These are phyloP conservation scores for Solanum hybrid DNA, from an alignment of 305 asterid species.

Conservation along the genomic window DNA sequence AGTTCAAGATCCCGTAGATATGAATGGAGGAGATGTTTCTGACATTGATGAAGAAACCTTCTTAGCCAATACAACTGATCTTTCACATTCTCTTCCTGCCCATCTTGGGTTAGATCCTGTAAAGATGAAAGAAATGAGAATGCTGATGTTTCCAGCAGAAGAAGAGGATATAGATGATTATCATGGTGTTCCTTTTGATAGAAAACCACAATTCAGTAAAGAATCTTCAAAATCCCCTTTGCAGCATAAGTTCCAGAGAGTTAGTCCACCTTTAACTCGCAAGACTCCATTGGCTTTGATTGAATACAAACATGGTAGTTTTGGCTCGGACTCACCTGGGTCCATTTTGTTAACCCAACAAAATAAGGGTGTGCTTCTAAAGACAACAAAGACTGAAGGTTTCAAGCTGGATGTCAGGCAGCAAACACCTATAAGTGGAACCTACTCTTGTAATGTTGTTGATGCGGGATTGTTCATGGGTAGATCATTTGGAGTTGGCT, in stretches of 20 bases:
- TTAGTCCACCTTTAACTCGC: conserved; percentile 43
- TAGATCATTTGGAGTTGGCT: conserved; percentile 91
- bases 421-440: conserved; percentile 52
- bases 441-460: conserved; percentile 56
- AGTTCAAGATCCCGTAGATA: conserved; percentile 36
- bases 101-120: conserved; percentile 89
- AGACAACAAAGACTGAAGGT: conserved; percentile 52
- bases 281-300: conserved; percentile 82
- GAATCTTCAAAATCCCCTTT: conserved; percentile 58
- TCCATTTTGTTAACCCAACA: conserved; percentile 69
- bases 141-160: conserved; percentile 59
- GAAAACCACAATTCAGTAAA: conserved; percentile 32
- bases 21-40: conserved; percentile 40
- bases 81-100: conserved; percentile 92
- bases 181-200: conserved; percentile 28
- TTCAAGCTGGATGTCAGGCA: conserved; percentile 55
- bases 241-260: conserved; percentile 25
- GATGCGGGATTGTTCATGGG: conserved; percentile 97
- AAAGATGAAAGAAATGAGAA: conserved; percentile 75
- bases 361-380: conserved; percentile 49
- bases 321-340: conserved; percentile 52
- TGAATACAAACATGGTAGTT: conserved; percentile 67
- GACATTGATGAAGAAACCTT: conserved; percentile 50
- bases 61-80: conserved; percentile 35
- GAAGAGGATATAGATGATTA: conserved; percentile 53